phyloP scores from a whole-genome alignment of 768 basidiomycete species.

The Sporobolomyces phaffii region DNA sequence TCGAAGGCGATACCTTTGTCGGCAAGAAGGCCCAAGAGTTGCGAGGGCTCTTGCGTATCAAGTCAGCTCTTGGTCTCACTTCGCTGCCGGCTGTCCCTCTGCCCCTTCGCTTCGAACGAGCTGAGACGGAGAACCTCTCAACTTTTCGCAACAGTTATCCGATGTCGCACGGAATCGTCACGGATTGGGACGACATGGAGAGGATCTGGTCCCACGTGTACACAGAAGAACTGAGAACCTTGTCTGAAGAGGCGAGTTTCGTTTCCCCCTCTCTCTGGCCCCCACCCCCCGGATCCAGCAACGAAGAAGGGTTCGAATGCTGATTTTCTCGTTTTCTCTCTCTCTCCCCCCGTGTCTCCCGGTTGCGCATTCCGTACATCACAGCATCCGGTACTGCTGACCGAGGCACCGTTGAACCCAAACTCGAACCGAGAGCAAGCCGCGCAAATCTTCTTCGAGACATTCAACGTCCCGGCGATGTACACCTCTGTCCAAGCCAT shows the following conservation, averaged over 20 bases:
- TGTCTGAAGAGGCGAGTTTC: constrained; percentile 82
- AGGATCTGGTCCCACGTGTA: constrained; percentile 99
- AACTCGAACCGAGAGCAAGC: constrained; percentile 91
- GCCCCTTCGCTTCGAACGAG: not conserved
- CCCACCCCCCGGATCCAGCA: too few relatives aligned
- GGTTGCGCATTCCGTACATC: not conserved
- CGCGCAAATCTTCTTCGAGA: constrained; percentile 98
- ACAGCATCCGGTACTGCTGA: constrained; percentile 93
- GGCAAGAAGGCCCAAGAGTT: constrained; percentile 92
- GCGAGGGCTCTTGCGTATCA: constrained; percentile 85
- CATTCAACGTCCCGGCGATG: constrained; percentile 96
- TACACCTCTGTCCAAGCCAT: constrained; percentile 97
- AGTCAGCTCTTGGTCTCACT: constrained; percentile 31
- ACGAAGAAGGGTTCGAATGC: too few relatives aligned
- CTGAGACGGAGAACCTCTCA: too few relatives aligned
- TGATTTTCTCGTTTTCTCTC: not conserved
- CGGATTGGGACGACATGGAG: constrained; percentile 99
- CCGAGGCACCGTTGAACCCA: constrained; percentile 95
- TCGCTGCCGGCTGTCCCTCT: not conserved
- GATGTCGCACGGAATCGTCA: constrained; percentile 98
- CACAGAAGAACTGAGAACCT: constrained; percentile 84
- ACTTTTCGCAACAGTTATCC: constrained; percentile 66
- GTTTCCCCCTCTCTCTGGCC: not conserved
- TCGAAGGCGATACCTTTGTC: constrained; percentile 95
- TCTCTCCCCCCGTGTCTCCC: too few relatives aligned